Conservation (phyloP, 805 yeast genomes). For the Zygosaccharomyces kombuchaensis region DNA sequence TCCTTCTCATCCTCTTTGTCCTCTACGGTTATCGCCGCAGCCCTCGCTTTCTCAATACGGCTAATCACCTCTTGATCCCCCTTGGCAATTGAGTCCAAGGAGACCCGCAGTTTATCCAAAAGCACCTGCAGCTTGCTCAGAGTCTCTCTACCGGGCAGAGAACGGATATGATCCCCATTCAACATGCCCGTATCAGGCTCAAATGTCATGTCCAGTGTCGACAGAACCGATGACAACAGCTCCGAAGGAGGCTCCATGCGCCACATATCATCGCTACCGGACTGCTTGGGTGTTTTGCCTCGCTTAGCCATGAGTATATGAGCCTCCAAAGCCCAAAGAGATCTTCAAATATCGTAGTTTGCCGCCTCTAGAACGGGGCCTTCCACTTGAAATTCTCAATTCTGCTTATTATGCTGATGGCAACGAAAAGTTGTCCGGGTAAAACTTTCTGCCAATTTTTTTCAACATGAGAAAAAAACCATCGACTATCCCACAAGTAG, state of each 20-base stretch:
- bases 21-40: background rate
- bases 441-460: background rate
- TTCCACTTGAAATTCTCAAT: background rate
- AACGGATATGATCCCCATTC: constrained; percentile 52
- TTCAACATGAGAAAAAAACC: constrained; percentile 2
- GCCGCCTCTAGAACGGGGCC: background rate
- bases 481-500: too few relatives aligned
- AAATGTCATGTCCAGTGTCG: constrained; percentile 49
- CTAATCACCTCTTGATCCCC: constrained; percentile 22
- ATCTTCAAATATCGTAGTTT: background rate
- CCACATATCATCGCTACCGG: constrained; percentile 27
- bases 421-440: background rate
- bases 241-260: constrained; percentile 36
- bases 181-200: constrained; percentile 57
- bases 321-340: constrained; percentile 17
- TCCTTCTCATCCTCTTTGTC: constrained; percentile 1
- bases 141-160: constrained; percentile 39
- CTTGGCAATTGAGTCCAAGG: constrained; percentile 22
- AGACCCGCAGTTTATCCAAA: constrained; percentile 28
- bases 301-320: constrained; percentile 19
- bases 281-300: constrained; percentile 27
- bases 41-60: background rate
- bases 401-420: background rate
- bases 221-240: constrained; percentile 47
- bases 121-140: constrained; percentile 42